Conservation (phyloP, 768 basidiomycete genomes). For the Crepidotus variabilis region DNA sequence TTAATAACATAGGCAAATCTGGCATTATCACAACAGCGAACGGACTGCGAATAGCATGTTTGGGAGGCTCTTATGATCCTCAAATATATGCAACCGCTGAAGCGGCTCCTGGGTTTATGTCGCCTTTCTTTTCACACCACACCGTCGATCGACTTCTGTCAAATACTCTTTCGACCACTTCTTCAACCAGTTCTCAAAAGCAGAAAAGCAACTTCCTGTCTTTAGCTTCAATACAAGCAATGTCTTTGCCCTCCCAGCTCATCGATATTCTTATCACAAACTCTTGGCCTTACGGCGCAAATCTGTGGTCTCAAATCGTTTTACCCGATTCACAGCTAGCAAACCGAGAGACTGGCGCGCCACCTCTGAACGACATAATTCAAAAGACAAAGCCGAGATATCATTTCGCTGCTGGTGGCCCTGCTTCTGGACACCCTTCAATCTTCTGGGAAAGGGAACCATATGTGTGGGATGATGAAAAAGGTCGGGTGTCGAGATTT, state of each 20-base stretch:
- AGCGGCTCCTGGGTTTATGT: conserved; percentile 67
- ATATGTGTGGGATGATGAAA: conserved; percentile 76
- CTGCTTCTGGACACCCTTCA: conserved; percentile 53
- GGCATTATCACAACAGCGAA: conserved; percentile 74
- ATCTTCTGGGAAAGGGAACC: conserved; percentile 97
- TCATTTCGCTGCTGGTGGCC: conserved; percentile 59
- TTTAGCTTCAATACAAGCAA: conserved; percentile 63
- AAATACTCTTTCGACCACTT: conserved; percentile 57
- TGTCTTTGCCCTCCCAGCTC: conserved; percentile 57
- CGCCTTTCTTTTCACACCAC: conserved; percentile 69
- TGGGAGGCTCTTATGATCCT: conserved; percentile 74
- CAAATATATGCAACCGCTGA: conserved; percentile 57
- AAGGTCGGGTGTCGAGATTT: conserved; percentile 69
- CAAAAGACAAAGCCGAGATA: conserved; percentile 77
- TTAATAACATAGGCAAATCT: conserved; percentile 62
- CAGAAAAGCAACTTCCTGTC: conserved; percentile 43
- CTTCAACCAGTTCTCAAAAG: conserved; percentile 29
- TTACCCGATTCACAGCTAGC: conserved; percentile 44
- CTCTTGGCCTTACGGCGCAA: conserved; percentile 67
- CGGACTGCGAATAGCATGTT: conserved; percentile 80
- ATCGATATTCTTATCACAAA: conserved; percentile 83
- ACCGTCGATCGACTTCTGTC: conserved; percentile 71
- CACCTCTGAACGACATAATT: conserved; percentile 63
- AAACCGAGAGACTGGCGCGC: conserved; percentile 33
- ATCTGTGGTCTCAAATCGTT: conserved; percentile 54